Percentiles rank a stretch among this genome's conserved stretches.
Evolutionary conservation across 345 rosid genomes (phyloP).

Genomic region (Eucalyptus polyanthemos): DNA sequence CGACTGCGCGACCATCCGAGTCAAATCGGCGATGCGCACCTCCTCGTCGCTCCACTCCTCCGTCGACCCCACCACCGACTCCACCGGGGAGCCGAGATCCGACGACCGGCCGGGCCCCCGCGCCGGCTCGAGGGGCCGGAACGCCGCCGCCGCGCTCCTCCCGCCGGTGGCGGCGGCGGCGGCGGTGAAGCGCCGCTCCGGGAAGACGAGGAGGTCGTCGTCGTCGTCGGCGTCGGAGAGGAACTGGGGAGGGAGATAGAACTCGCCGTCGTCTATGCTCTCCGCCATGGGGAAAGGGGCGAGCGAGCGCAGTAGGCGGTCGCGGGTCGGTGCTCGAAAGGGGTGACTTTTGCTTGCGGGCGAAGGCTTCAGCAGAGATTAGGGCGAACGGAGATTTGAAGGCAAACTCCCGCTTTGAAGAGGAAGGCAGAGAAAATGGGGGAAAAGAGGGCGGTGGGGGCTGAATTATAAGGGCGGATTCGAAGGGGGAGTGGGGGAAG

Average conservation of each 20-base stretch:
- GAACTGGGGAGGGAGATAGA: constrained; percentile 69
- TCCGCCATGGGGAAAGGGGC: constrained; percentile 27
- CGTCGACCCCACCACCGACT: constrained; percentile 38
- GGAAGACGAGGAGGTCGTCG: neutral
- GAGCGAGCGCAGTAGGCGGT: too few relatives aligned
- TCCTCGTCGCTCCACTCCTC: constrained; percentile 58
- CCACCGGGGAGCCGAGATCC: constrained; percentile 48
- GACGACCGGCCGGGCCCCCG: neutral
- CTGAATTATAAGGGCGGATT: neutral
- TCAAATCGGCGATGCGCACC: constrained; percentile 3
- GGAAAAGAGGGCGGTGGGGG: neutral
- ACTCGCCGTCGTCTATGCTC: constrained; percentile 53
- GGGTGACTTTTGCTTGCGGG: neutral
- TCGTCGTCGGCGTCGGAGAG: constrained; percentile 37
- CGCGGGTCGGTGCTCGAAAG: neutral
- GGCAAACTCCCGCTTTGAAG: neutral
- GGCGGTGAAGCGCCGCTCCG: neutral
- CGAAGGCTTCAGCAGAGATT: neutral
- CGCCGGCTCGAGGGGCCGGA: neutral
- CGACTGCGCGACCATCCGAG: neutral
- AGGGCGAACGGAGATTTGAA: neutral
- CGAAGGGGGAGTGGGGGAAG: neutral
- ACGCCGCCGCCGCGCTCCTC: neutral
- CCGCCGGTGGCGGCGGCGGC: neutral
- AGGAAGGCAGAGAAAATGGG: neutral